A percentile compares a stretch with the other conserved stretches of the same genome.
These are phyloP conservation scores for Pythium monospermum DNA, from an alignment of 352 stramenopile genomes.

Conservation along the genomic window DNA sequence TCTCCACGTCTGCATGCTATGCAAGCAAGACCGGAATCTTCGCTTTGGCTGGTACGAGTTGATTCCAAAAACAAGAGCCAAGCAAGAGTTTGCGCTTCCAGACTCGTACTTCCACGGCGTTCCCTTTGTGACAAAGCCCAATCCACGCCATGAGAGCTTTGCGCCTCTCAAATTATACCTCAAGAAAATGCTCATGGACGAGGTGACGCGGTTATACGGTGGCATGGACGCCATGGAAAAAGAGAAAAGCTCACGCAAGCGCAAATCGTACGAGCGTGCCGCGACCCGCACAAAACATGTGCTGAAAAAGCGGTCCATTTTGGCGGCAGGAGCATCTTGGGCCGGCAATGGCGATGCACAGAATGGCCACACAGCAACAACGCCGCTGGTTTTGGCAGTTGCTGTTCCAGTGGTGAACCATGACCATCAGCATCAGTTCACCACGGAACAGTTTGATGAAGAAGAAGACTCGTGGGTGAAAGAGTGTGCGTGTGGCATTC, in stretches of 20 bases:
- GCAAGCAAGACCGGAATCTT: slow-evolving; percentile 55
- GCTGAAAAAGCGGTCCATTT: slow-evolving; percentile 38
- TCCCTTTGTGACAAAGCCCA: slow-evolving; percentile 45
- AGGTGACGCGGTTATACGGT: slow-evolving; percentile 47
- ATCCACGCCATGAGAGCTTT: slow-evolving; percentile 62
- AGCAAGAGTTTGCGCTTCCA: slow-evolving; percentile 50
- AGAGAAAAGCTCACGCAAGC: slow-evolving; percentile 42
- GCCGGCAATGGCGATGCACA: background rate
- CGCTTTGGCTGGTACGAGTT: slow-evolving; percentile 51
- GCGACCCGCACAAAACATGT: slow-evolving; percentile 53
- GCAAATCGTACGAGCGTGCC: slow-evolving; percentile 41
- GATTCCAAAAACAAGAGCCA: slow-evolving; percentile 52
- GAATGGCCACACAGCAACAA: background rate
- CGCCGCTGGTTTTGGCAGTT: too few relatives aligned
- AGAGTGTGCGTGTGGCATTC: slow-evolving; percentile 50
- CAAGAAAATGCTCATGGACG: slow-evolving; percentile 41
- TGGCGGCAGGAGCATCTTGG: too few relatives aligned
- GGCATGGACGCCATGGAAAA: slow-evolving; percentile 33
- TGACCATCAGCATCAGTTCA: slow-evolving; percentile 61
- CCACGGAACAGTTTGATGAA: slow-evolving; percentile 32
- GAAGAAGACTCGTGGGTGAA: slow-evolving; percentile 41
- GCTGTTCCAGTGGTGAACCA: slow-evolving; percentile 38
- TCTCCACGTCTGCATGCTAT: slow-evolving; percentile 50
- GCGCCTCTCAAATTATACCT: slow-evolving; percentile 63
- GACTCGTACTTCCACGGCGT: slow-evolving; percentile 54